Percentiles rank a stretch among this genome's conserved stretches.
Conservation (phyloP, 345 rosid species). For the Eucalyptus tenuipes region DNA sequence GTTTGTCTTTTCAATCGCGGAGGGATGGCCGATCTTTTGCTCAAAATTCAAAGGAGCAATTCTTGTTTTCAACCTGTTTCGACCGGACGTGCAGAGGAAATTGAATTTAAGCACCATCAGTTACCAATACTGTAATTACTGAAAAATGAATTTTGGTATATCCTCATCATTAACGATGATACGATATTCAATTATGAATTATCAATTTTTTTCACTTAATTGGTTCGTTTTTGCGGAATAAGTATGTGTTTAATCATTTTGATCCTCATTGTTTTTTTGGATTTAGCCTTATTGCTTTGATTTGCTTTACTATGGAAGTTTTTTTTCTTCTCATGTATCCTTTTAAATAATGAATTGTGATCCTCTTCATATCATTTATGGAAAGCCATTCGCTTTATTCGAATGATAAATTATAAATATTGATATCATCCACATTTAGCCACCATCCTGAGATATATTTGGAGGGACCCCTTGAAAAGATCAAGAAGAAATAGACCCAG, state of each 20-base stretch:
- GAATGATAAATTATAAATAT: background rate
- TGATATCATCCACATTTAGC: background rate
- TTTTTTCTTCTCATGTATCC: too few relatives aligned
- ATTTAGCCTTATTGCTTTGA: too few relatives aligned
- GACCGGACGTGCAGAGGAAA: too few relatives aligned
- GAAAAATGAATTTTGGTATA: too few relatives aligned
- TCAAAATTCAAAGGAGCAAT: background rate
- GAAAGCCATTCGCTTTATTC: accelerated
- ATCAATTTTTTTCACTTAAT: accelerated
- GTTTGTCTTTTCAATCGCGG: background rate
- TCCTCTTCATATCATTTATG: accelerated
- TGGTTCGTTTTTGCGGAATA: accelerated
- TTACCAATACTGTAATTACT: background rate
- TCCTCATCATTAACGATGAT: too few relatives aligned
- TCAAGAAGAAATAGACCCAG: background rate
- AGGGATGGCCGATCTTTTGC: background rate
- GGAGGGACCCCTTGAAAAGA: background rate
- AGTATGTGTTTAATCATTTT: too few relatives aligned
- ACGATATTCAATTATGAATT: accelerated
- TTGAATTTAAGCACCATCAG: too few relatives aligned
- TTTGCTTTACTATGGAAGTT: background rate
- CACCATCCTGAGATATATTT: background rate
- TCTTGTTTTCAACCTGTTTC: background rate
- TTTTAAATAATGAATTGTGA: too few relatives aligned
- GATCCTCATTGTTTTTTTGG: accelerated